These are phyloP conservation scores for Coniferiporia sulphurascens DNA, from an alignment of 1,284 basidiomycete genomes.

Conservation along the genomic window DNA sequence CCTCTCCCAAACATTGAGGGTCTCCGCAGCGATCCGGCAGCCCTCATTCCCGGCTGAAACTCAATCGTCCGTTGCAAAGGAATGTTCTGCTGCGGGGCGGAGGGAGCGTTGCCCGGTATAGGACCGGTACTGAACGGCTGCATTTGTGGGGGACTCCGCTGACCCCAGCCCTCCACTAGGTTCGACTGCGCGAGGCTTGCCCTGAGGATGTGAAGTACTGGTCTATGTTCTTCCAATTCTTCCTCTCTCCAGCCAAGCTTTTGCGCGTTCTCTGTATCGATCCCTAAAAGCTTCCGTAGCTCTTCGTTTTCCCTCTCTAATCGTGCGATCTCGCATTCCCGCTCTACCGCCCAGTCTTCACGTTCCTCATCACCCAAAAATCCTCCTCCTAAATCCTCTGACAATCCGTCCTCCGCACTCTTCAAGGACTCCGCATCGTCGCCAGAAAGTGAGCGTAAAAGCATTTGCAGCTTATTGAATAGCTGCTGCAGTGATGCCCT, in stretches of 20 bases:
- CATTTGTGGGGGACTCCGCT: conserved; percentile 10
- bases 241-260: conserved; percentile 40
- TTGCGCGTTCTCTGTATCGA: conserved; percentile 52
- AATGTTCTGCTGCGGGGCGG: conserved; percentile 7
- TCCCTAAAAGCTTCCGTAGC: conserved; percentile 68
- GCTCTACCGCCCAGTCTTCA: conserved; percentile 78
- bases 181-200: not conserved
- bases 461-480: conserved; percentile 63
- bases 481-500: conserved; percentile 63
- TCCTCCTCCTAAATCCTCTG: conserved; percentile 33
- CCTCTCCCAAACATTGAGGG: conserved; percentile 31
- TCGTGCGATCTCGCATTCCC: conserved; percentile 78
- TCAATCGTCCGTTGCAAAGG: conserved; percentile 19
- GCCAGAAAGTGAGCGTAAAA: conserved; percentile 69
- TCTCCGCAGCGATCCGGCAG: conserved; percentile 24
- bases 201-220: conserved; percentile 5
- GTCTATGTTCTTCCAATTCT: conserved; percentile 21
- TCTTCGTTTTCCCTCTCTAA: conserved; percentile 79
- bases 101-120: conserved; percentile 6
- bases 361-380: conserved; percentile 38
- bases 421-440: conserved; percentile 44
- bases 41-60: conserved; percentile 27
- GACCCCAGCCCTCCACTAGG: conserved; percentile 8
- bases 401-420: conserved; percentile 20
- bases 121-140: conserved; percentile 11